Evolutionary conservation across 192 early-diverging fungal genomes (phyloP), one percentile per base, ranked within the genome.

Genomic region (Podila verticillata): DNA sequence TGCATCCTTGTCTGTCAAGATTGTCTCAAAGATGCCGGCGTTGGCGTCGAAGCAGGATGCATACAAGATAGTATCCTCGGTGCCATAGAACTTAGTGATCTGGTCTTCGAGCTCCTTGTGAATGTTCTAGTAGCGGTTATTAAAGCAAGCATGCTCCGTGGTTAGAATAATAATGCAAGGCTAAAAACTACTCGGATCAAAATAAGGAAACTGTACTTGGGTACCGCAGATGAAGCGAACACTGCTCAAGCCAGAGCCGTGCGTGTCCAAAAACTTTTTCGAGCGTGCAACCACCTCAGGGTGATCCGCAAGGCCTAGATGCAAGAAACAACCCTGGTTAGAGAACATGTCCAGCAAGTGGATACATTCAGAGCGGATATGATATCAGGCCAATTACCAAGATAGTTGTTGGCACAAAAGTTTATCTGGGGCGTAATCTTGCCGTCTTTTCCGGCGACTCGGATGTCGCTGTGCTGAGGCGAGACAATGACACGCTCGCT

Each of bases 371-470:
- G 17, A 44, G 13, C 39, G 15, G 1, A 44, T 44, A 10, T 44
- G 3, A 44, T 10, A 44, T 44, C 39, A 15, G 3, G 22, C 22
- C 20, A 24, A 24, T 19, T 54, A 28, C 89, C 91, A 10, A 92
- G 84, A 65, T 92, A 92, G 84, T 91, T 92, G 87, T 92, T 92
- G 57, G 91, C 91, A 58, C 91, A 92, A 68, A 92, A 91, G 84
- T 91, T 91, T 60, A 91, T 87, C 48, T 74, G 66, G 8, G 67
- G 22, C 24, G 80, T 65, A 22, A 4, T 63, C 34, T 57, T 56
- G 44, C 78, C 58, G 48, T 78, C 68, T 39, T 63, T 65, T 57
- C 84, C 85, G 22, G 61, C 68, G 7, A 92, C 89, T 26, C 26
- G 68, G 63, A 91, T 90, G 6, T 72, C 68, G 7, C 86, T 77